Evolutionary conservation across 1,284 basidiomycete genomes (phyloP).

Genomic region (Tilletia indica): DNA sequence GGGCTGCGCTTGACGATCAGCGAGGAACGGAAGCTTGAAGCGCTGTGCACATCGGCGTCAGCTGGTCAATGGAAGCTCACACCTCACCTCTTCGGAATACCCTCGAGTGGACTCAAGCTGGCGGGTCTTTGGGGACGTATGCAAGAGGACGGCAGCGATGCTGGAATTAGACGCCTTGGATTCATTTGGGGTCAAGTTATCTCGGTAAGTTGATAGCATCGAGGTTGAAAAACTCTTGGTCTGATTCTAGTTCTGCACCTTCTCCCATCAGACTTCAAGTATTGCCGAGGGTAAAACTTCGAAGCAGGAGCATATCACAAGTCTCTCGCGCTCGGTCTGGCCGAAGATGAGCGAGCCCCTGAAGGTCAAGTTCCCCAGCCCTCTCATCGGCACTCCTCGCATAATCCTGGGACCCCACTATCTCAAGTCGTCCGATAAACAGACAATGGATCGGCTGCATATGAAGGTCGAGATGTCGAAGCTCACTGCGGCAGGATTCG

Average conservation of each 20-base stretch:
- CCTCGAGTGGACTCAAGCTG: background rate
- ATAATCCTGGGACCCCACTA: slow-evolving; percentile 9
- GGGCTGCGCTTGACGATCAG: background rate
- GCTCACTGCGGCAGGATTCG: background rate
- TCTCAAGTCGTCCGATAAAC: background rate
- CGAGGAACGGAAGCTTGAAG: background rate
- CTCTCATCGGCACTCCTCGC: background rate
- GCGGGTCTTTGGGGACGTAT: background rate
- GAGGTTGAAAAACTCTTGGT: no score
- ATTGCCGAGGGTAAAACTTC: no score
- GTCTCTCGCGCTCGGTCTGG: background rate
- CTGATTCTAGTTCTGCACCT: background rate
- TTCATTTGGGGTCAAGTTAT: slow-evolving; percentile 1
- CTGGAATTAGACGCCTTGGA: background rate
- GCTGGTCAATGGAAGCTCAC: background rate
- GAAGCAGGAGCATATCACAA: background rate
- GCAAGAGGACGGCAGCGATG: background rate
- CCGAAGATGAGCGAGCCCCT: background rate
- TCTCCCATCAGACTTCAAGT: no score
- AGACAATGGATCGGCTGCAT: background rate
- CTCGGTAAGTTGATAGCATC: background rate
- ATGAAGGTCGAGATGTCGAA: background rate
- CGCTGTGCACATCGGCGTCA: background rate
- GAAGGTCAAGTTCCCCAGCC: slow-evolving; percentile 7
- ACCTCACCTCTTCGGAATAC: background rate